Conservation (phyloP, 345 rosid genomes). For the Clausena lansium region DNA sequence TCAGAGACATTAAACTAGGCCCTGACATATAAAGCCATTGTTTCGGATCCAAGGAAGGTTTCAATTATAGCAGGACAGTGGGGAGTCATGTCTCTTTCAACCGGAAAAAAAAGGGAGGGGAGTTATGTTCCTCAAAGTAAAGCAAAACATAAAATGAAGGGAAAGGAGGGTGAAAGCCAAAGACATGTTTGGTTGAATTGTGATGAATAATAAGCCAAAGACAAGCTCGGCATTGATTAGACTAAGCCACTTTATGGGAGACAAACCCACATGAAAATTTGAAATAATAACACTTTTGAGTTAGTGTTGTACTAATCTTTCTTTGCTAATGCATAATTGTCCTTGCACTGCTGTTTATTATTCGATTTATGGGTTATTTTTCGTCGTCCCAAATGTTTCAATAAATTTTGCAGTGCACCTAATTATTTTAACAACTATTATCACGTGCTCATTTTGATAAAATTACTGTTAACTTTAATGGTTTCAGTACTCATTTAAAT, state of each 20-base stretch:
- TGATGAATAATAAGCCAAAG: background rate
- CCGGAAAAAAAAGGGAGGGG: no score
- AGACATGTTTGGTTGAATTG: background rate
- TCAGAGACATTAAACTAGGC: background rate
- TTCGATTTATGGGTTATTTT: no score
- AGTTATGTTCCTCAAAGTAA: slow-evolving; percentile 28
- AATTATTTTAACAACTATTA: no score
- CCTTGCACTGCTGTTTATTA: slow-evolving; percentile 1
- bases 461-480: no score
- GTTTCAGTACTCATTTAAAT: no score
- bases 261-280: slow-evolving; percentile 30
- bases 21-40: background rate
- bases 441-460: no score
- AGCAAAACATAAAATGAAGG: slow-evolving; percentile 16
- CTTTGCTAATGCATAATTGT: slow-evolving; percentile 17
- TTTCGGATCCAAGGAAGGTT: background rate
- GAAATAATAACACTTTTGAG: background rate
- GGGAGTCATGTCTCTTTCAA: background rate
- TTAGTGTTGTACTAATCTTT: slow-evolving; percentile 1
- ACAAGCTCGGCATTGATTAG: slow-evolving; percentile 25
- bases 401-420: no score
- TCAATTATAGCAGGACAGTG: slow-evolving; percentile 1
- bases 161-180: background rate
- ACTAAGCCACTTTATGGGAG: slow-evolving; percentile 33
- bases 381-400: no score